Evolutionary conservation across 2,329 filamentous ascomycete genomes (phyloP).

Genomic region (Lasiodiplodia gonubiensis): DNA sequence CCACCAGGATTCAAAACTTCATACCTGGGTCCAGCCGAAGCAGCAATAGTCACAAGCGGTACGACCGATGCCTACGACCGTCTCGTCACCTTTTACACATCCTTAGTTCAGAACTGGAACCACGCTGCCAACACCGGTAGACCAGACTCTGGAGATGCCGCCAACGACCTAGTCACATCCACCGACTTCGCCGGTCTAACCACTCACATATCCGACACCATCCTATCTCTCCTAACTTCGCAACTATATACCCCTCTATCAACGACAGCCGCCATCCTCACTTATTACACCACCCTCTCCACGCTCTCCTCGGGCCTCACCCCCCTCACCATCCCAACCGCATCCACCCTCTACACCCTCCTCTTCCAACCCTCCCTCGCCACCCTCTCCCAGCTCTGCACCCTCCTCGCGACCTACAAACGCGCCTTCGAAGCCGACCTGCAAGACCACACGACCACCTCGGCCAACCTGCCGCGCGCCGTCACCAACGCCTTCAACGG

Average conservation of each 20-base stretch:
- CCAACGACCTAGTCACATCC: conserved; percentile 41
- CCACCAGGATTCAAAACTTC: conserved; percentile 42
- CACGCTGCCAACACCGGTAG: conserved; percentile 39
- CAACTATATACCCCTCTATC: conserved; percentile 33
- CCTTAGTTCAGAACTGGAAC: conserved; percentile 59
- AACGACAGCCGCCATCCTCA: conserved; percentile 56
- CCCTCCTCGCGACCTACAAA: conserved; percentile 75
- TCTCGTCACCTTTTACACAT: conserved; percentile 71
- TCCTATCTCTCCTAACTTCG: conserved; percentile 41
- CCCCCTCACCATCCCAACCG: conserved; percentile 71
- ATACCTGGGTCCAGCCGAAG: conserved; percentile 50
- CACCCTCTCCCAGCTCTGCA: conserved; percentile 71
- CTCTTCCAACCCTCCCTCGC: conserved; percentile 69
- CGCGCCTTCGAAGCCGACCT: conserved; percentile 67
- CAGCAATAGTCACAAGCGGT: conserved; percentile 44
- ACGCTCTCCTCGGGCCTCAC: conserved; percentile 45
- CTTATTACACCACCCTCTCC: conserved; percentile 71
- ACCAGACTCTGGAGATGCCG: conserved; percentile 49
- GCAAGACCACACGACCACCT: conserved; percentile 30
- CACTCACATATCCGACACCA: conserved; percentile 41
- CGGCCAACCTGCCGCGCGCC: conserved; percentile 31
- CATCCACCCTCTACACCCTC: conserved; percentile 72
- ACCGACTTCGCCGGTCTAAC: conserved; percentile 40
- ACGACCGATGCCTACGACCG: conserved; percentile 58
- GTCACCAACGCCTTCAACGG: conserved; percentile 72